Evolutionary conservation across 352 stramenopile species (phyloP), one percentile per base, ranked within the genome.

Genomic region (Pythium sukuiense): DNA sequence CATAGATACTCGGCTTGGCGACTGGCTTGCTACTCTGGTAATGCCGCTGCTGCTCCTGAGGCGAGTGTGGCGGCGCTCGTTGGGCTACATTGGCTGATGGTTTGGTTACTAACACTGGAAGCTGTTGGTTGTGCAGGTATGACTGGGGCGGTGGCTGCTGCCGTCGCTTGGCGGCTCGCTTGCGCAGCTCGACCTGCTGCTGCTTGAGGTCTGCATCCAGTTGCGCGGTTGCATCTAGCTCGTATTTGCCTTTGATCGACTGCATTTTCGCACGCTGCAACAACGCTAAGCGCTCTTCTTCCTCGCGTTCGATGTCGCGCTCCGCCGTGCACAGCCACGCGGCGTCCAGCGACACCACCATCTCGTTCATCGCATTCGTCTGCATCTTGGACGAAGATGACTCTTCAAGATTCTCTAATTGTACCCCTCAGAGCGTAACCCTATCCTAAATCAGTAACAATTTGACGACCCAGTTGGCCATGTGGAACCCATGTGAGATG

Each of bases 281-380:
- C 6, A 41, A 14, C 45, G 59, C 61, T 43, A 54, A 26, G 14
- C 76, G 70, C 56, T 83, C 76, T 33, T 83, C 66, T 32, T 83
- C 76, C 24, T 88, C 80, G 16, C 76, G 73, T 57, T 83, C 79
- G 13, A 86, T 61, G 59, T 88, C 77, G 20, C 76, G 70, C 55
- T 87, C 77, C 0, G 79, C 77, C 1, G 77, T 70, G 20, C 83
- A 91, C 24, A 91, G 67, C 83, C 83, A 89, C 16, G 80, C 83
- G 2, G 80, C 46, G 39, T 89, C 77, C 41, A 87, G 46, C 8
- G 77, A 74, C 65, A 83, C 55, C 3, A 79, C 41, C 43, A 59
- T 57, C 24, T 74, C 64, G 50, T 61, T 68, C 32, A 85, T 59
- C 58, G 53, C 65, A 46, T 55, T 66, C 41, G 61, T 63, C 73